Evolutionary conservation across 2,329 filamentous ascomycete genomes (phyloP).

Genomic region (Clarireedia homoeocarpa): DNA sequence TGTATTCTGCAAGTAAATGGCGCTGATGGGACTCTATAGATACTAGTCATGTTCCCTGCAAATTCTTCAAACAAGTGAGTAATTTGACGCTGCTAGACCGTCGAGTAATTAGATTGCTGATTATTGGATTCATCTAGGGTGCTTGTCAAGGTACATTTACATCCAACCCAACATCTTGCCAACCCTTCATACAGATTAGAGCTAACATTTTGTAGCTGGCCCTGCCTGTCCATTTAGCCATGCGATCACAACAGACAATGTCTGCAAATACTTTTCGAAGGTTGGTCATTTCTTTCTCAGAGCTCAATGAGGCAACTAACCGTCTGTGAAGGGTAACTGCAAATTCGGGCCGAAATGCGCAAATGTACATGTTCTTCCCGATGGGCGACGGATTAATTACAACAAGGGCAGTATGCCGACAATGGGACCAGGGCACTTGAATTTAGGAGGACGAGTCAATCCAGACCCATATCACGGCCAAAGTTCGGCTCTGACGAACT

Average conservation of each 20-base stretch:
- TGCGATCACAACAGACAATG: constrained; percentile 73
- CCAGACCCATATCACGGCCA: constrained; percentile 57
- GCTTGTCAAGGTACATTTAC: constrained; percentile 9
- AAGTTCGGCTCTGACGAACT: constrained; percentile 68
- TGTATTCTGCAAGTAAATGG: background rate
- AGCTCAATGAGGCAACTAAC: constrained; percentile 13
- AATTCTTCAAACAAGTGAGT: constrained; percentile 11
- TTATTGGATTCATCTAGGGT: constrained; percentile 1
- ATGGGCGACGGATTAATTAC: constrained; percentile 86
- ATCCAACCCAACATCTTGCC: background rate
- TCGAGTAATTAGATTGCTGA: background rate
- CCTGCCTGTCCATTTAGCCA: constrained; percentile 95
- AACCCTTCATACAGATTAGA: background rate
- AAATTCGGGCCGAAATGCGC: constrained; percentile 98
- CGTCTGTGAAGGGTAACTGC: constrained; percentile 72
- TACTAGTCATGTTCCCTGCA: constrained; percentile 11
- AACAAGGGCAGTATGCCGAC: constrained; percentile 45
- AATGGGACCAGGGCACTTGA: constrained; percentile 38
- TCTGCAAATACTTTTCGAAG: constrained; percentile 99
- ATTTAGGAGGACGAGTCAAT: constrained; percentile 60
- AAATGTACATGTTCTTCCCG: constrained; percentile 89
- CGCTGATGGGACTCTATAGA: constrained; percentile 5
- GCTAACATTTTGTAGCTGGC: constrained; percentile 47
- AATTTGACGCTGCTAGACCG: background rate
- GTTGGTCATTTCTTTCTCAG: constrained; percentile 40